These are phyloP conservation scores for Evansstolkia leycettana DNA, from an alignment of 495 filamentous ascomycete genomes.

Conservation along the genomic window DNA sequence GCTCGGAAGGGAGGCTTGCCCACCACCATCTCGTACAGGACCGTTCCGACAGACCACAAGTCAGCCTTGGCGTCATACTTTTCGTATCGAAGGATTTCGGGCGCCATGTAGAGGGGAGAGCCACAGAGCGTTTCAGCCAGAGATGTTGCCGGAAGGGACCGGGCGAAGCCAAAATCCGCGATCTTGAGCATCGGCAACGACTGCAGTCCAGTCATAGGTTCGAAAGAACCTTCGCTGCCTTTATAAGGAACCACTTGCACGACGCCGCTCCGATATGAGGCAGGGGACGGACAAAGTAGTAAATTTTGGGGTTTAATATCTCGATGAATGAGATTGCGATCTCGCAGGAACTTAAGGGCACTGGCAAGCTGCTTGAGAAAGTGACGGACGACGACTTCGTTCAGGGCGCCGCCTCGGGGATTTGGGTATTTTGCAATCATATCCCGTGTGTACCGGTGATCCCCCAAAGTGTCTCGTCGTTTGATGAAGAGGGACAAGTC, in stretches of 20 bases:
- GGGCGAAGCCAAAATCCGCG: conserved; percentile 94
- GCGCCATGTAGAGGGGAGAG: conserved; percentile 98
- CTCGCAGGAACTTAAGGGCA: conserved; percentile 76
- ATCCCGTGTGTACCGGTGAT: conserved; percentile 64
- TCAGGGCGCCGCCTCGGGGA: conserved; percentile 62
- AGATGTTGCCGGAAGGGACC: conserved; percentile 76
- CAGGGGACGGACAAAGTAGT: conserved; percentile 71
- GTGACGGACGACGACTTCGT: conserved; percentile 89
- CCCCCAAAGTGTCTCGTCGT: conserved; percentile 65
- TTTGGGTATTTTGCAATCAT: conserved; percentile 90
- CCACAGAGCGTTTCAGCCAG: conserved; percentile 93
- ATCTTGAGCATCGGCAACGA: conserved; percentile 92
- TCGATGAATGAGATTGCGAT: conserved; percentile 80
- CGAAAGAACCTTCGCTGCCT: conserved; percentile 62
- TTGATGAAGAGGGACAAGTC: conserved; percentile 93
- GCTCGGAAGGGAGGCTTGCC: conserved; percentile 87
- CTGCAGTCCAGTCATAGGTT: conserved; percentile 70
- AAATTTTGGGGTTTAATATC: conserved; percentile 98
- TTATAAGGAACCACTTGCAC: conserved; percentile 42
- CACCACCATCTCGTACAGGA: conserved; percentile 87
- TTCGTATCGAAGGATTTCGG: conserved; percentile 93
- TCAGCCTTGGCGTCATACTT: conserved; percentile 96
- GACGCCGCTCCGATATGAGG: conserved; percentile 39
- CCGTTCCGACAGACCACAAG: conserved; percentile 94
- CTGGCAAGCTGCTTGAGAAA: conserved; percentile 93